Base-by-base conservation (phyloP, 371 early-diverging fungal genomes). In the Mucor lusitanicus region DNA sequence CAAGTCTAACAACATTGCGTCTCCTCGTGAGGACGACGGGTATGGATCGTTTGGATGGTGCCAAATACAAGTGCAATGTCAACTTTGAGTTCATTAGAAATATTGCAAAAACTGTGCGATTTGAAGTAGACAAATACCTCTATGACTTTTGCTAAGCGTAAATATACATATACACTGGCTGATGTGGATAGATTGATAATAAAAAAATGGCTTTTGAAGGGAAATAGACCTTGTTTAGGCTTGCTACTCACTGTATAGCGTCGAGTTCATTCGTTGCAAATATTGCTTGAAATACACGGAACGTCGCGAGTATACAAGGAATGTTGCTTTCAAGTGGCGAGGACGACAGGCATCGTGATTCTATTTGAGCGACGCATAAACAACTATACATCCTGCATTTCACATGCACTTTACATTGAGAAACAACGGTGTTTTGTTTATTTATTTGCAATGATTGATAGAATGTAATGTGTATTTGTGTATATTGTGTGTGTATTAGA, bases 51-150 rank as follows among this genome's bases (percentile, higher is more conserved):
- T 80, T 96, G 59, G 95, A 95, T 61, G 86, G 83, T 3, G 82
- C 91, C 30, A 91, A 89, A 71, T 92, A 88, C 80, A 93, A 93
- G 74, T 95, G 95, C 75, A 96, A 94, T 75, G 92, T 92, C 11
- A 88, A 90, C 54, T 91, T 88, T 63, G 94, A 94, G 42, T 85
- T 87, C 44, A 88, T 95, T 40, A 71, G 86, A 39, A 67, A 74
- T 0, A 78, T 96, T 3, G 88, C 93, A 6, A 78, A 79, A 35
- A 83, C 86, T 46, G 89, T 96, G 11, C 80, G 86, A 48, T 96
- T 96, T 79, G 94, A 95, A 40, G 77, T 96, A 40, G 88, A 85
- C 30, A 87, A 91, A 55, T 97, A 94, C 72, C 85, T 97, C 25
- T 90, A 89, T 74, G 94, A 97, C 68, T 92, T 91, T 46, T 61